Percentiles rank a stretch among this genome's conserved stretches.
Evolutionary conservation across 495 filamentous ascomycete genomes (phyloP).

Genomic region (Neurospora terricola): DNA sequence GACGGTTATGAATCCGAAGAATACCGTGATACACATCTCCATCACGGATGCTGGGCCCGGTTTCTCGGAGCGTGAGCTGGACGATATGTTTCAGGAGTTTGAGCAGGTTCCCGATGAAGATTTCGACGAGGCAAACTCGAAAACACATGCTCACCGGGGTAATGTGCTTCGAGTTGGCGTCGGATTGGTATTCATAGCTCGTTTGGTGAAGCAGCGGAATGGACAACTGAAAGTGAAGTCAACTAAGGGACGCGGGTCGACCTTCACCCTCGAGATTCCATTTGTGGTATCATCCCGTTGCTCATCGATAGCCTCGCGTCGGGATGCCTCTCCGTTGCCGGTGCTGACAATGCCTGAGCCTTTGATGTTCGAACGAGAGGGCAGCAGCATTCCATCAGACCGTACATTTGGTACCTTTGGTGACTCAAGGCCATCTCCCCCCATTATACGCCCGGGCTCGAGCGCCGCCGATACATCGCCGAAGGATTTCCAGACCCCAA

Average conservation of each 20-base stretch:
- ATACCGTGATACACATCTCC: constrained; percentile 51
- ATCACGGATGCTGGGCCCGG: constrained; percentile 65
- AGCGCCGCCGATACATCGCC: not conserved
- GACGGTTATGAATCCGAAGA: constrained; percentile 14
- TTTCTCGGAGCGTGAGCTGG: constrained; percentile 54
- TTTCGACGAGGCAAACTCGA: constrained; percentile 29
- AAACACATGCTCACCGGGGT: not conserved
- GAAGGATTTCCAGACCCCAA: constrained; percentile 3
- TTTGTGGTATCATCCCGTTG: constrained; percentile 16
- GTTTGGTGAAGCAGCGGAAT: constrained; percentile 16
- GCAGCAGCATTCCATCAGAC: constrained; percentile 2
- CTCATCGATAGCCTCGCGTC: constrained; percentile 9
- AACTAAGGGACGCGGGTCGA: constrained; percentile 11
- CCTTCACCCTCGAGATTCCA: constrained; percentile 16
- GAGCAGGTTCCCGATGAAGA: constrained; percentile 64
- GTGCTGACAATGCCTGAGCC: constrained; percentile 9
- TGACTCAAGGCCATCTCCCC: constrained; percentile 1
- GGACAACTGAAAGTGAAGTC: constrained; percentile 13
- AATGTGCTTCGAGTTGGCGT: constrained; percentile 15
- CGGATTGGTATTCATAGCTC: constrained; percentile 11
- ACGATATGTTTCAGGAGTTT: constrained; percentile 64
- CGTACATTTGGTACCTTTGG: not conserved
- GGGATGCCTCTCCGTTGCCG: constrained; percentile 14
- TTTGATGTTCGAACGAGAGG: not conserved
- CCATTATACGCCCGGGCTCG: not conserved